Evolutionary conservation across 2,329 filamentous ascomycete species (phyloP).

Genomic region (Sphaerulina vaccinii): DNA sequence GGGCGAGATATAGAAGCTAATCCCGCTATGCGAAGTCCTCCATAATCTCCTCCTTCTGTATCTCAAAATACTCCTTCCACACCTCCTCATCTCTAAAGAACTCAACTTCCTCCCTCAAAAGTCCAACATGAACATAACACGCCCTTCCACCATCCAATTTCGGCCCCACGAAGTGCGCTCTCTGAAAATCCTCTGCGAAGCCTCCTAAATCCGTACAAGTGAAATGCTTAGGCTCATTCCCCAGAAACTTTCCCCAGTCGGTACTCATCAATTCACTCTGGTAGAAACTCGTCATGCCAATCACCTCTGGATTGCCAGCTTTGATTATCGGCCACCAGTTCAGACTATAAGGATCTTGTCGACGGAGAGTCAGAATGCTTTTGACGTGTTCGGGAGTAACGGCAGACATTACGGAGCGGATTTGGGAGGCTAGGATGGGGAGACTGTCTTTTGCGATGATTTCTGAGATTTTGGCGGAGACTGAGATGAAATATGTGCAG

Average conservation of each 20-base stretch:
- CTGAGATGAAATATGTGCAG: conserved; percentile 24
- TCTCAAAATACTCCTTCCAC: conserved; percentile 19
- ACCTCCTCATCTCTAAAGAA: conserved; percentile 14
- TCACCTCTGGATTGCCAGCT: conserved; percentile 14
- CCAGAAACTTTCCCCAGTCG: conserved; percentile 18
- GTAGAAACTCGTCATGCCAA: conserved; percentile 25
- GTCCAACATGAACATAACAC: conserved; percentile 24
- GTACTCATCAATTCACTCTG: conserved; percentile 19
- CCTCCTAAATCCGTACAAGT: conserved; percentile 22
- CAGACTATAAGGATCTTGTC: conserved; percentile 16
- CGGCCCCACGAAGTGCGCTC: conserved; percentile 25
- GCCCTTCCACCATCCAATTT: conserved; percentile 19
- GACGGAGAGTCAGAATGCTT: conserved; percentile 18
- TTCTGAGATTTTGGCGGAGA: conserved; percentile 15
- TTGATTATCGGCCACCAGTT: conserved; percentile 24
- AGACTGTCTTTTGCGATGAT: conserved; percentile 18
- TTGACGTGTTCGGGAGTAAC: conserved; percentile 19
- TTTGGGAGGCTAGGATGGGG: conserved; percentile 19
- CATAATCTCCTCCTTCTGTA: conserved; percentile 18
- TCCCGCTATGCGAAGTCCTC: no score
- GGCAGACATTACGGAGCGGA: conserved; percentile 18
- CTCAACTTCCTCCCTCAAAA: conserved; percentile 20
- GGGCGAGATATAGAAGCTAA: no score
- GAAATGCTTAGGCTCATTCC: conserved; percentile 24
- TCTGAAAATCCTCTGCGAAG: conserved; percentile 20